A percentile compares a stretch with the other conserved stretches of the same genome.
phyloP scores from a whole-genome alignment of 345 rosid genomes.

The Citrus unshiu region DNA sequence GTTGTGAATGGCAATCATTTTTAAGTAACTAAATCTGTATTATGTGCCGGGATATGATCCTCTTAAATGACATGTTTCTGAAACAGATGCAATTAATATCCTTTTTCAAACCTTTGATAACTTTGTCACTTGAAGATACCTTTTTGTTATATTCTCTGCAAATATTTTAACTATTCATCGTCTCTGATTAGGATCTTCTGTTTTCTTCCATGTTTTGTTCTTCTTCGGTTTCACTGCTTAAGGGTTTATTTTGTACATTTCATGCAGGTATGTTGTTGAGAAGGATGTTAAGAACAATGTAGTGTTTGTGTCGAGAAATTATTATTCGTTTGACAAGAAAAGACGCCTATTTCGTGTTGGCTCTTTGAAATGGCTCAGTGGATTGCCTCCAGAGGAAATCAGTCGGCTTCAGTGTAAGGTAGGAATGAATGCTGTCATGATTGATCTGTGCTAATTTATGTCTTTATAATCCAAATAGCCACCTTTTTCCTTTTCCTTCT shows the following conservation, averaged over 20 bases:
- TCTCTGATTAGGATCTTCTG: neutral
- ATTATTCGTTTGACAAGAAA: conserved; percentile 79
- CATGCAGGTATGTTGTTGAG: conserved; percentile 83
- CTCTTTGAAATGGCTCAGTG: conserved; percentile 79
- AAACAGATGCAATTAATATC: neutral
- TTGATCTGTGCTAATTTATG: neutral
- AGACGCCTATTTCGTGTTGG: conserved; percentile 82
- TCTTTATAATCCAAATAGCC: neutral
- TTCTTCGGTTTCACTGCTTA: neutral
- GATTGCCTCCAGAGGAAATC: conserved; percentile 35
- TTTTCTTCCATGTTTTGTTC: neutral
- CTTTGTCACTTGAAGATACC: neutral
- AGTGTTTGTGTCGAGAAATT: conserved; percentile 87
- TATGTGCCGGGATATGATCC: neutral
- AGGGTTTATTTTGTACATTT: neutral
- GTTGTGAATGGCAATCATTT: neutral
- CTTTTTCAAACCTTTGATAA: neutral
- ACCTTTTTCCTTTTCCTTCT: neutral
- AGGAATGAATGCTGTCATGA: conserved; percentile 1
- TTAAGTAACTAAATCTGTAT: neutral
- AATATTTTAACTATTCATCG: neutral
- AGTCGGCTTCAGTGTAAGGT: conserved; percentile 81
- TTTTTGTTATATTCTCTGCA: neutral
- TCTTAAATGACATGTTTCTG: neutral
- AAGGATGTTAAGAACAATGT: conserved; percentile 79